Conservation (phyloP, 495 filamentous ascomycete species). For the Niebla homalea region DNA sequence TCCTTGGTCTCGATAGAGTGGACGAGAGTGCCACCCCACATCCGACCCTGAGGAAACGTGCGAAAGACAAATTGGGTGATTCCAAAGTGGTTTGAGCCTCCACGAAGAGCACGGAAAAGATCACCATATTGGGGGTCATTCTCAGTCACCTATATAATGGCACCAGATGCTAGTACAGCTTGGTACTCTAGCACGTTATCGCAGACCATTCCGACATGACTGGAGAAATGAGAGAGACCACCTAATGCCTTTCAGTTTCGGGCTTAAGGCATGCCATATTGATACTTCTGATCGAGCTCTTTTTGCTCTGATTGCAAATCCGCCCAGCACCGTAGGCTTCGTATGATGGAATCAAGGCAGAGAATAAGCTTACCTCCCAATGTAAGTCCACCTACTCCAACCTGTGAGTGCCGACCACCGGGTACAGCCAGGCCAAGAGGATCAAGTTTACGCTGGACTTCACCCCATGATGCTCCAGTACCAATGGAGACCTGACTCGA, state of each 20-base stretch:
- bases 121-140: slow-evolving; percentile 27
- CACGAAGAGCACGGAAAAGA: slow-evolving; percentile 36
- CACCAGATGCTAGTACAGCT: slow-evolving; percentile 30
- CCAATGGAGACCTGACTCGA: slow-evolving; percentile 32
- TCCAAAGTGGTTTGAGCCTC: slow-evolving; percentile 33
- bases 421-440: slow-evolving; percentile 32
- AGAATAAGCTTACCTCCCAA: slow-evolving; percentile 27
- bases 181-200: slow-evolving; percentile 37
- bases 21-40: slow-evolving; percentile 25
- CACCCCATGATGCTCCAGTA: slow-evolving; percentile 35
- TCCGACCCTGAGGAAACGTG: slow-evolving; percentile 23
- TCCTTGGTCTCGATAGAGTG: slow-evolving; percentile 6
- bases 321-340: too few relatives aligned
- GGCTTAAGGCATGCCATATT: background rate
- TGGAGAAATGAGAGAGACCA: slow-evolving; percentile 30
- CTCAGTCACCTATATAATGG: slow-evolving; percentile 23
- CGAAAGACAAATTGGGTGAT: slow-evolving; percentile 33
- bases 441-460: slow-evolving; percentile 40
- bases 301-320: too few relatives aligned
- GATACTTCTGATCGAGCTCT: too few relatives aligned
- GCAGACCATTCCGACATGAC: slow-evolving; percentile 36
- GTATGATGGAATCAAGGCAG: too few relatives aligned
- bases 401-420: slow-evolving; percentile 40
- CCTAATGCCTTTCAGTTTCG: slow-evolving; percentile 5
- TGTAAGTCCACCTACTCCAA: slow-evolving; percentile 47